Base-by-base conservation (phyloP, 805 yeast species). In the Ogataea ramenticola region DNA sequence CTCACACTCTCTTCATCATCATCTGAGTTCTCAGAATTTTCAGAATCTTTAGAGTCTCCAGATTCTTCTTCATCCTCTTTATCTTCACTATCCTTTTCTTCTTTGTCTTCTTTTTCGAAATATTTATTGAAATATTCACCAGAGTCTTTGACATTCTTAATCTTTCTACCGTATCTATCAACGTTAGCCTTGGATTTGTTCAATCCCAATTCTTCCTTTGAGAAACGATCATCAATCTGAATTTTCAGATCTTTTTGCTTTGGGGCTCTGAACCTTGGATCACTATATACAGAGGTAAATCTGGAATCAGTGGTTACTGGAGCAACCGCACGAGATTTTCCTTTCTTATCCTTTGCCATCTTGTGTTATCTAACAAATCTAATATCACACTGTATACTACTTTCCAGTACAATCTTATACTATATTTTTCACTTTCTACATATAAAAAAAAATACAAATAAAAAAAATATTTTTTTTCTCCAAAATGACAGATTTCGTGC, bases 141-240 rank as follows among this genome's bases (percentile, higher is more conserved):
- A 14, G 73, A 73, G 20, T 67, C 65, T 12, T 55, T 51, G 7
- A 76, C 74, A 30, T 68, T 64, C 31, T 69, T 69, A 21, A 87
- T 56, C 52, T 75, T 81, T 60, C 97, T 75, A 39, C 99, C 99
- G 61, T 88, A 91, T 54, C 84, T 80, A 60, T 93, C 98, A 39
- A 87, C 82, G 46, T 76, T 78, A 5, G 83, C 75, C 43, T 66
- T 66, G 43, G 79, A 80, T n/a, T 83, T 77, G 49, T 80, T 75
- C 44, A 80, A 66, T 43, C 67, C 74, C 41, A 85, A 64, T 45
- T 79, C 85, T 39, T 79, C 78, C 53, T 81, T 83, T 42, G 70
- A 65, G 65, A 93, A 93, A 63, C 99, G 79, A 45, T 79, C 83
- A 64, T 93, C 99, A 21, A 93, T 72, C 52, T 85, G 79, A 33